These are phyloP conservation scores for Tuctoria greenei DNA, from an alignment of 176 grass and related monocot genomes.

Conservation along the genomic window DNA sequence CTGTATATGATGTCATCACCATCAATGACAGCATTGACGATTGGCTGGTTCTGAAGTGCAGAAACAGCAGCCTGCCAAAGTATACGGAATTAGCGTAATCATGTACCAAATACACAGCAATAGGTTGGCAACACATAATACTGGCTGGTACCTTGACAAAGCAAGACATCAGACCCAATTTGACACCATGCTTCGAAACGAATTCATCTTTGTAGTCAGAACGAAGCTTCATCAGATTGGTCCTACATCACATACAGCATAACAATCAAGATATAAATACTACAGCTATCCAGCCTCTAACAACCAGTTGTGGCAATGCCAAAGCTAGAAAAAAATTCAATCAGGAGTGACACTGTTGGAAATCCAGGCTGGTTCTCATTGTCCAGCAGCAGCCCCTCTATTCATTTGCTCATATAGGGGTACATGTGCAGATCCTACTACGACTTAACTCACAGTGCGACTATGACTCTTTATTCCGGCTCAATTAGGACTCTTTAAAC, in stretches of 20 bases:
- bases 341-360: too few species aligned
- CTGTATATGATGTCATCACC: constrained; percentile 97
- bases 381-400: too few species aligned
- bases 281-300: neutral
- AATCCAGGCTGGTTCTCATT: too few species aligned
- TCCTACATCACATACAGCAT: constrained; percentile 47
- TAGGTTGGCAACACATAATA: neutral
- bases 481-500: too few species aligned
- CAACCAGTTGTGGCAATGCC: neutral
- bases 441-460: too few species aligned
- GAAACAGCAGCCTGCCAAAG: constrained; percentile 72
- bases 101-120: constrained; percentile 1
- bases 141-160: constrained; percentile 71
- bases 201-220: constrained; percentile 99
- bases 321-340: neutral
- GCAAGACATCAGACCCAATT: constrained; percentile 96
- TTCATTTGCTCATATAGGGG: too few species aligned
- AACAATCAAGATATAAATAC: neutral
- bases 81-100: constrained; percentile 26
- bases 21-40: constrained; percentile 93
- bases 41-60: constrained; percentile 88
- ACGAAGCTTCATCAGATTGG: constrained; percentile 97
- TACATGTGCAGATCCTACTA: too few species aligned
- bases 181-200: constrained; percentile 78
- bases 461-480: too few species aligned